A percentile compares a stretch with the other conserved stretches of the same genome.
Evolutionary conservation across 768 basidiomycete genomes (phyloP).

Genomic region (Boletus subcaerulescens): DNA sequence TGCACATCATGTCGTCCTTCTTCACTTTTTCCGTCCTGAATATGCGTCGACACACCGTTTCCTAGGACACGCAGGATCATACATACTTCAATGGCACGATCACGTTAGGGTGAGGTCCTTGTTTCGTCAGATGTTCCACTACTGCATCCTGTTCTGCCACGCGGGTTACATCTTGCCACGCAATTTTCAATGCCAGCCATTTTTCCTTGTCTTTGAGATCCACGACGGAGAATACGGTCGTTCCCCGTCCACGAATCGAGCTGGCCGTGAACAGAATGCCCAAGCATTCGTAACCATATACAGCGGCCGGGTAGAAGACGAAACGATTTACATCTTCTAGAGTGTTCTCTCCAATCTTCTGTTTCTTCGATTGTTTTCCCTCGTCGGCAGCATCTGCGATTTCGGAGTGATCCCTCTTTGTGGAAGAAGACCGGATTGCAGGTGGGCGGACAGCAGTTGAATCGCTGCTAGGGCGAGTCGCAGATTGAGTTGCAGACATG

Average conservation of each 20-base stretch:
- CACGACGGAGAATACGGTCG: constrained; percentile 1
- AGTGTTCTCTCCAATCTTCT: not conserved
- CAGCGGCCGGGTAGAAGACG: not conserved
- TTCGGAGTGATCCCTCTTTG: not conserved
- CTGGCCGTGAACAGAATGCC: constrained; percentile 6
- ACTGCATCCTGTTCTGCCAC: not conserved
- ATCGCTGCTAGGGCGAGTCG: not conserved
- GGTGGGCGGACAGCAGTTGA: not conserved
- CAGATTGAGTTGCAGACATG: not conserved
- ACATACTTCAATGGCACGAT: not conserved
- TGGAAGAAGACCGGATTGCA: not conserved
- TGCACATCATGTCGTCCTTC: not conserved
- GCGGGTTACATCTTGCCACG: constrained; percentile 9
- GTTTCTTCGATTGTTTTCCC: not conserved
- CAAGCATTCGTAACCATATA: not conserved
- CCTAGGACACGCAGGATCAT: too few relatives aligned
- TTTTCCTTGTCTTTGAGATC: not conserved
- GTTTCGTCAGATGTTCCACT: not conserved
- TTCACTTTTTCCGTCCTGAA: not conserved
- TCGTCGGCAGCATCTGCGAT: not conserved
- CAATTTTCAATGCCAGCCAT: not conserved
- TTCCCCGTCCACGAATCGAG: constrained; percentile 14
- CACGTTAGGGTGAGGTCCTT: not conserved
- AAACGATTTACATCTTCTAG: not conserved
- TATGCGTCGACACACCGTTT: not conserved